These are phyloP conservation scores for Ballota nigra DNA, from an alignment of 257 asterid genomes.

Conservation along the genomic window DNA sequence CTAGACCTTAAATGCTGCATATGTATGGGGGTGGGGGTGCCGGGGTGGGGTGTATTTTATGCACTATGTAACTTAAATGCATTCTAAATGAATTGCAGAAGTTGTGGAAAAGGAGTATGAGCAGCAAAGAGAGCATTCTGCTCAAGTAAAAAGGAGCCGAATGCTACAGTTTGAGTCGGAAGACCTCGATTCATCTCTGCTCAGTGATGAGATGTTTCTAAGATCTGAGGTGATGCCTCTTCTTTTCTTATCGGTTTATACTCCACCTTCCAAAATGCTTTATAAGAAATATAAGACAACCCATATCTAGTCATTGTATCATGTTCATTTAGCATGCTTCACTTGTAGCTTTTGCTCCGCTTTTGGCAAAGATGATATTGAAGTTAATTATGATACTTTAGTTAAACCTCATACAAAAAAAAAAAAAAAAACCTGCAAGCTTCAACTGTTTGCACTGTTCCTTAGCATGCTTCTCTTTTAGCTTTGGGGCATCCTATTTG, in stretches of 20 bases:
- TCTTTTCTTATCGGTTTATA: neutral
- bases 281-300: neutral
- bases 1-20: too few relatives aligned
- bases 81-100: conserved; percentile 41
- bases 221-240: conserved; percentile 58
- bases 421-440: too few relatives aligned
- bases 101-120: conserved; percentile 44
- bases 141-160: conserved; percentile 78
- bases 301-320: neutral
- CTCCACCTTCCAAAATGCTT: neutral
- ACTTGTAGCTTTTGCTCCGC: neutral
- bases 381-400: neutral
- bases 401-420: neutral
- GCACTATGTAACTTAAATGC: conserved; percentile 2
- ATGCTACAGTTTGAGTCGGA: conserved; percentile 77
- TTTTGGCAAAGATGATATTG: neutral
- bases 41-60: neutral
- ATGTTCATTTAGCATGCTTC: neutral
- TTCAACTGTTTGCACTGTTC: too few relatives aligned
- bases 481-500: too few relatives aligned
- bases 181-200: conserved; percentile 42
- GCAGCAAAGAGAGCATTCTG: conserved; percentile 42
- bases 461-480: too few relatives aligned
- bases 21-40: too few relatives aligned
- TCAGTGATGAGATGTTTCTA: conserved; percentile 52